Base-by-base conservation (phyloP, 176 grass and related monocot genomes). In the Oryza nivara region DNA sequence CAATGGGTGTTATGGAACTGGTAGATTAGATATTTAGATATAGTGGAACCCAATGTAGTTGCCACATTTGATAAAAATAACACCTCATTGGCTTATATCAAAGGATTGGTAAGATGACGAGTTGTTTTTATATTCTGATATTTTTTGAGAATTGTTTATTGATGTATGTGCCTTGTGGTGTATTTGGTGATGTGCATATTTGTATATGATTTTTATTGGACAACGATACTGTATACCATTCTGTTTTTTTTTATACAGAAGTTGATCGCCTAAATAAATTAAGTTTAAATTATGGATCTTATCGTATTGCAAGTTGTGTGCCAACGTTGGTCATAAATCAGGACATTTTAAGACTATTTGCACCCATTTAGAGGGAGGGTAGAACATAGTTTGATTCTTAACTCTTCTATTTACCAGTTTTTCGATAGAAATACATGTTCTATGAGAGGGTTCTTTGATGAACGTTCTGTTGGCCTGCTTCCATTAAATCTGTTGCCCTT, bases 1-100 rank as follows among this genome's bases (percentile, higher is more conserved):
- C 49, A 20, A 20, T 36, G 23, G 13, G 35, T 80, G 64, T 75
- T 64, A 46, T 71, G 30, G 25, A 23, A 51, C 41, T 68, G 69
- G 40, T 48, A 30, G 30, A 32, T 32, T 32, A 32, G 30, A 32
- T 45, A 25, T 6, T 22, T 79, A 19, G 76, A 44, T 81, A 40
- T 79, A 22, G 17, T 2, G 30, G 26, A 67, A 14, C 58, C 52
- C 56, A 63, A 76, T 30, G 26, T 77, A 65, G 41, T 32, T 40
- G 32, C 38, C 40, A 85, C 70, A 46, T 71, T 76, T 67, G 3
- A 34, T 19, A 68, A 45, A 28, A 90, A 65, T 32, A 43, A 65
- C 71, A 19, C 40, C 25, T 65, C 23, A 13, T 64, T 73, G 52
- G 14, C 16, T 30, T 28, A 45, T 83, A 10, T 47, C 36, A 65